A percentile compares a stretch with the other conserved stretches of the same genome.
These are phyloP conservation scores for Mycena epipterygia DNA, from an alignment of 768 basidiomycete species.

Conservation along the genomic window DNA sequence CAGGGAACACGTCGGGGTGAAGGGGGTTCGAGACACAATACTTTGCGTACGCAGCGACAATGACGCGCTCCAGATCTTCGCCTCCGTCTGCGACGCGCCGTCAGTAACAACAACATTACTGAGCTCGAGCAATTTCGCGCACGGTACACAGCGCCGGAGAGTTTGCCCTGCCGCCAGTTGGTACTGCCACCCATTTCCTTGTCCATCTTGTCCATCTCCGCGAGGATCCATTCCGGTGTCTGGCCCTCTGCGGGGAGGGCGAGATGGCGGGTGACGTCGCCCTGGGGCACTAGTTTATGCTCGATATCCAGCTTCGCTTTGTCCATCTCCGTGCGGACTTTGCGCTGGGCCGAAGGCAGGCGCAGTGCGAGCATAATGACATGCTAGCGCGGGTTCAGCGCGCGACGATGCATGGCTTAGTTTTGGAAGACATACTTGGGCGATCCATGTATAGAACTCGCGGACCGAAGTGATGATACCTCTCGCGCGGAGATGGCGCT, in stretches of 20 bases:
- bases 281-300: slow-evolving; percentile 75
- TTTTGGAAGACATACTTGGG: slow-evolving; percentile 56
- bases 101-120: slow-evolving; percentile 4
- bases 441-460: slow-evolving; percentile 68
- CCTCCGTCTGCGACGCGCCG: slow-evolving; percentile 76
- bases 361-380: slow-evolving; percentile 70
- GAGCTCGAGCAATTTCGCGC: slow-evolving; percentile 42
- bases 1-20: slow-evolving; percentile 94
- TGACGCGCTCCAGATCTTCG: slow-evolving; percentile 81
- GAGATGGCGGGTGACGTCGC: slow-evolving; percentile 75
- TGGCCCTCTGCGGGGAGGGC: slow-evolving; percentile 75
- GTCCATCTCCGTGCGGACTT: slow-evolving; percentile 74
- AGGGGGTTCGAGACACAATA: slow-evolving; percentile 92
- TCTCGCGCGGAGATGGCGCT: slow-evolving; percentile 75
- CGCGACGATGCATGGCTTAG: too few species aligned
- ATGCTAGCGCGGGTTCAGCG: slow-evolving; percentile 53
- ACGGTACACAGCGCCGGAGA: slow-evolving; percentile 93
- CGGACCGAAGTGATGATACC: slow-evolving; percentile 63
- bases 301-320: slow-evolving; percentile 77
- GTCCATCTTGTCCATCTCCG: slow-evolving; percentile 89
- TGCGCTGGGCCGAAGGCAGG: slow-evolving; percentile 70
- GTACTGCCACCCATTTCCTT: slow-evolving; percentile 58
- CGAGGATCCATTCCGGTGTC: slow-evolving; percentile 78
- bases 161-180: slow-evolving; percentile 78
- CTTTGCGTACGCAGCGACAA: slow-evolving; percentile 83